Percentiles rank a stretch among this genome's conserved stretches.
Conservation (phyloP, 208 protist genomes). For the Leishmania guyanensis region DNA sequence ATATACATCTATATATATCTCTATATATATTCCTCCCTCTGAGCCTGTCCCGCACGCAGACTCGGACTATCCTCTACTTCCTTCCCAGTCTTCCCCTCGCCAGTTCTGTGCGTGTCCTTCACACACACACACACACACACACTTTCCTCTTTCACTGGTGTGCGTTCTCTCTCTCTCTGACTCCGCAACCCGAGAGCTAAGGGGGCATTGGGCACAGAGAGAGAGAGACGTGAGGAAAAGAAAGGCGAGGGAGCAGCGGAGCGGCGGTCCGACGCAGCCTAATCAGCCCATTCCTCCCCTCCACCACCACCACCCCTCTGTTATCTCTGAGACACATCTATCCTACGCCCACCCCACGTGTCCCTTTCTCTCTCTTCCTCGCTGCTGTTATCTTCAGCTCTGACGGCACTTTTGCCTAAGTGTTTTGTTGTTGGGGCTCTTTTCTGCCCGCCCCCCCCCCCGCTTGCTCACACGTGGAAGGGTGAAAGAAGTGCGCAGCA, state of each 20-base stretch:
- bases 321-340: too few species aligned
- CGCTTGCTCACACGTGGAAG: background rate
- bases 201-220: too few species aligned
- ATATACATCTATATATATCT: too few species aligned
- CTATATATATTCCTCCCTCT: too few species aligned
- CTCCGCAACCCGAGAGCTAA: too few species aligned
- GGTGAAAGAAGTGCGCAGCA: background rate
- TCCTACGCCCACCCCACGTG: too few species aligned
- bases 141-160: background rate
- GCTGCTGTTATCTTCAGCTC: background rate
- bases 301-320: too few species aligned
- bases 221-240: too few species aligned
- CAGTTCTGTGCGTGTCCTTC: background rate
- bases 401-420: background rate
- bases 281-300: too few species aligned
- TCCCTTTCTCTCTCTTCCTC: slow-evolving; percentile 2
- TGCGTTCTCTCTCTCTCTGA: background rate
- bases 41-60: too few species aligned
- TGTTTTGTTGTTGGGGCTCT: background rate
- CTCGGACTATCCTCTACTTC: background rate
- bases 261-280: too few species aligned
- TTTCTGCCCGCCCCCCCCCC: background rate
- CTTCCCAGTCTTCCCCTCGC: background rate
- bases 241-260: too few species aligned
- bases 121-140: background rate